phyloP scores from a whole-genome alignment of 2,329 filamentous ascomycete species.

The Periconia macrospinosa region DNA sequence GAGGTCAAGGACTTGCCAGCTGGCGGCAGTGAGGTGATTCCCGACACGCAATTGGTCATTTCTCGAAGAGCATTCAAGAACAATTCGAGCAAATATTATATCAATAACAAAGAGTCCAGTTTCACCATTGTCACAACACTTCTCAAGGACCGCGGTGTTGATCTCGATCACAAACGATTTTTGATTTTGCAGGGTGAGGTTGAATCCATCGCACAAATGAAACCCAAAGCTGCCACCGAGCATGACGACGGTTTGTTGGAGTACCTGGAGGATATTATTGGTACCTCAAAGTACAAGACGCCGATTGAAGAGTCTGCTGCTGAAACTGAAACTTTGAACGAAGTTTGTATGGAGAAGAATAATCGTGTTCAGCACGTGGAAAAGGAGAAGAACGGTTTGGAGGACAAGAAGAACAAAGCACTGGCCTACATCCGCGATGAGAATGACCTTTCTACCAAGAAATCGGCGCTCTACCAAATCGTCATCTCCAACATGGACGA shows the following conservation, averaged over 20 bases:
- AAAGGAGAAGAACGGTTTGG: conserved; percentile 89
- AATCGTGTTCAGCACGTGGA: conserved; percentile 95
- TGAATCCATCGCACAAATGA: conserved; percentile 99
- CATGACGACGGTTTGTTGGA: conserved; percentile 95
- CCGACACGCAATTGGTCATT: conserved; percentile 82
- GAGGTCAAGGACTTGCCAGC: conserved; percentile 87
- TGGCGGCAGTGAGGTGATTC: conserved; percentile 74
- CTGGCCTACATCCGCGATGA: conserved; percentile 87
- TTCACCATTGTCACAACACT: conserved; percentile 90
- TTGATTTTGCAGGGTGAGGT: conserved; percentile 96
- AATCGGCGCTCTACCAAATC: conserved; percentile 89
- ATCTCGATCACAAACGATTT: conserved; percentile 97
- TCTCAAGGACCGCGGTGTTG: conserved; percentile 83
- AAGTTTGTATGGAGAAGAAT: conserved; percentile 93
- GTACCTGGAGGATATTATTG: conserved; percentile 97
- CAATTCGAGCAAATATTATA: conserved; percentile 98
- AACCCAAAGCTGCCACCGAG: conserved; percentile 90
- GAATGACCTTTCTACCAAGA: conserved; percentile 87
- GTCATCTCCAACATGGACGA: conserved; percentile 87
- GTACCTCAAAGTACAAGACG: conserved; percentile 96
- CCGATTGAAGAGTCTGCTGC: conserved; percentile 92
- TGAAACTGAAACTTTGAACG: conserved; percentile 90
- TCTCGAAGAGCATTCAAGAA: conserved; percentile 96
- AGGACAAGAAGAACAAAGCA: conserved; percentile 96
- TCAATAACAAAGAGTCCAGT: conserved; percentile 85